Evolutionary conservation across 2,329 filamentous ascomycete species (phyloP), one percentile per base, ranked within the genome.

Genomic region (Fusarium zealandicum): DNA sequence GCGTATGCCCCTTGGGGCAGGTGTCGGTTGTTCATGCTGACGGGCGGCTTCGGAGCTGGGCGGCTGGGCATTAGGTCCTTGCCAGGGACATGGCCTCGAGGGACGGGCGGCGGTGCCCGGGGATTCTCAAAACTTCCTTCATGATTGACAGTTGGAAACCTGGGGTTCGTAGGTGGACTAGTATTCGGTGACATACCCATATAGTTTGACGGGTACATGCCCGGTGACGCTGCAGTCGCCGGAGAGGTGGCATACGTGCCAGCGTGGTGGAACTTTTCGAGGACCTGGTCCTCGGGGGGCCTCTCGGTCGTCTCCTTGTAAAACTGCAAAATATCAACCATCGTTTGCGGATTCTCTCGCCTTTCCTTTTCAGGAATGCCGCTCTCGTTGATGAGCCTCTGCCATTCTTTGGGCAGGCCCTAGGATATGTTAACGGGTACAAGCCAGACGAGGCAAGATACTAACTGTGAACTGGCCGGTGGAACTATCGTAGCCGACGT

Each of bases 341-440:
- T 92, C 54, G 93, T 93, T 74, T 98, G 92, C 3, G 95, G 95
- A 70, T 98, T 92, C 75, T 96, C 90, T 73, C 93, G 90, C 74
- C 96, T 90, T 73, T 98, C 95, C 76, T 95, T 93, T 77, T 96
- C 92, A 22, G 93, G 90, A 69, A 99, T 97, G 61, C 95, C 95
- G 74, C 91, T 96, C 75, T 96, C 93, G 77, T 93, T 91, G 70
- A 99, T 86, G 72, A 97, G 85, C 57, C 92, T 89, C 77, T 98
- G 93, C 95, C 95, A 99, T 83, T 98, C 95, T 75, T 95, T 96
- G 14, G 95, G 95, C 22, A 99, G 82, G 61, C 95, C 95, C 92
- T 95, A 70, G 16, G 20, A 27, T 25, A 42, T 52, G 56, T 63
- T 57, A 65, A 51, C 41, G 28, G n/a, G n/a, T 33, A 51, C 20